A percentile compares a stretch with the other conserved stretches of the same genome.
These are phyloP conservation scores for Backusella tarrabulga DNA, from an alignment of 192 early-diverging fungal genomes.

Conservation along the genomic window DNA sequence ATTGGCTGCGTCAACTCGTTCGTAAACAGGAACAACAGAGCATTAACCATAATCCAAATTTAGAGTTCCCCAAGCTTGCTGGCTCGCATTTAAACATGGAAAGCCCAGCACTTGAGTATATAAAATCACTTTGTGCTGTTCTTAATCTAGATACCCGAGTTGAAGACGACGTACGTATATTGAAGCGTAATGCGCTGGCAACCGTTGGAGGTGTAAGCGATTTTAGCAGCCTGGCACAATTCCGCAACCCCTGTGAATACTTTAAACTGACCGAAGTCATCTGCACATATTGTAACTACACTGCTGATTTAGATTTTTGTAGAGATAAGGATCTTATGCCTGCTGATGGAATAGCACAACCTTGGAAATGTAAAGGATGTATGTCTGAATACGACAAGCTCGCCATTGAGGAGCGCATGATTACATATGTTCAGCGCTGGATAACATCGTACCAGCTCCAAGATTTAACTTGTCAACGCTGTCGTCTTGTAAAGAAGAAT, in stretches of 20 bases:
- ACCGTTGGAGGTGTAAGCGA: constrained; percentile 72
- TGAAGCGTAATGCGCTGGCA: constrained; percentile 78
- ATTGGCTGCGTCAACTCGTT: constrained; percentile 59
- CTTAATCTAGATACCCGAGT: constrained; percentile 73
- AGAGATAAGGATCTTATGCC: constrained; percentile 73
- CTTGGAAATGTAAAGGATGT: constrained; percentile 81
- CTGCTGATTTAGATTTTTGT: constrained; percentile 88
- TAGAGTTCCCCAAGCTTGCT: constrained; percentile 46
- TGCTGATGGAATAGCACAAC: constrained; percentile 36
- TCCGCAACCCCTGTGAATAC: constrained; percentile 81
- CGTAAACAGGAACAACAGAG: constrained; percentile 25
- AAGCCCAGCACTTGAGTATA: constrained; percentile 82
- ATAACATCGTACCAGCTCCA: constrained; percentile 85
- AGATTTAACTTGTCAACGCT: constrained; percentile 81
- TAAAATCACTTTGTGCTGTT: constrained; percentile 75
- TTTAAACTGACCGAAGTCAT: constrained; percentile 78
- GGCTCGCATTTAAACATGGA: constrained; percentile 66
- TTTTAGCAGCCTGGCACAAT: constrained; percentile 76
- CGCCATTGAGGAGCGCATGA: constrained; percentile 80
- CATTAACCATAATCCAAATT: not conserved
- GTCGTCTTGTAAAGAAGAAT: constrained; percentile 76
- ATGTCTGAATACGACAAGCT: constrained; percentile 73
- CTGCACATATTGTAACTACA: constrained; percentile 85
- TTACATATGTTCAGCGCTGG: constrained; percentile 67
- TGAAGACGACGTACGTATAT: constrained; percentile 74